Evolutionary conservation across 1,284 basidiomycete genomes (phyloP).

Genomic region (Mycena citricolor): DNA sequence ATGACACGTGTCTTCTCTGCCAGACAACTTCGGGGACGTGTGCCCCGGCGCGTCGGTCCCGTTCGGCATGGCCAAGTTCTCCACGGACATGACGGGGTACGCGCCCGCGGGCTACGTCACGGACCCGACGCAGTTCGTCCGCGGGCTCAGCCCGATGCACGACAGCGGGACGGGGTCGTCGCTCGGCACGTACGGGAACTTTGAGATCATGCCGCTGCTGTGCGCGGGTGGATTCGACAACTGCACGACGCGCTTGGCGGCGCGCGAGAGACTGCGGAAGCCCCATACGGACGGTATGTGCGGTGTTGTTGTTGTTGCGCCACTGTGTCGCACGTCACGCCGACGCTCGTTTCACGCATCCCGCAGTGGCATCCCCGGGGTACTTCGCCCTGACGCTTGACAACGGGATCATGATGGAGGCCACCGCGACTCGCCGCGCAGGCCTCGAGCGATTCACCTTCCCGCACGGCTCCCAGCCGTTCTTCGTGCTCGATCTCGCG

Average conservation of each 20-base stretch:
- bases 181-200: conserved; percentile 65
- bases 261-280: conserved; percentile 58
- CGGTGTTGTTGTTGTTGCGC: neutral
- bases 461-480: conserved; percentile 56
- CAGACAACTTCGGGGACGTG: conserved; percentile 66
- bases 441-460: conserved; percentile 69
- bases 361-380: conserved; percentile 64
- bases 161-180: conserved; percentile 71
- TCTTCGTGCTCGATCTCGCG: conserved; percentile 62
- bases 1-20: conserved; percentile 3
- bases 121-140: conserved; percentile 55
- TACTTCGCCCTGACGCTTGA: conserved; percentile 58
- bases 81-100: conserved; percentile 69
- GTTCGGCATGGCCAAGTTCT: conserved; percentile 56
- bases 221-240: conserved; percentile 62
- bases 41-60: conserved; percentile 70
- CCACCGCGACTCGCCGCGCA: conserved; percentile 65
- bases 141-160: conserved; percentile 63
- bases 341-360: neutral
- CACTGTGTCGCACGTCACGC: neutral
- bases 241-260: conserved; percentile 55
- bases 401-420: conserved; percentile 64
- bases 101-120: conserved; percentile 68
- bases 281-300: conserved; percentile 58
- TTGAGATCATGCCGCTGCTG: conserved; percentile 66